Evolutionary conservation across 805 yeast genomes (phyloP), one percentile per base, ranked within the genome.

Genomic region (Ogataea thermomethanolica): DNA sequence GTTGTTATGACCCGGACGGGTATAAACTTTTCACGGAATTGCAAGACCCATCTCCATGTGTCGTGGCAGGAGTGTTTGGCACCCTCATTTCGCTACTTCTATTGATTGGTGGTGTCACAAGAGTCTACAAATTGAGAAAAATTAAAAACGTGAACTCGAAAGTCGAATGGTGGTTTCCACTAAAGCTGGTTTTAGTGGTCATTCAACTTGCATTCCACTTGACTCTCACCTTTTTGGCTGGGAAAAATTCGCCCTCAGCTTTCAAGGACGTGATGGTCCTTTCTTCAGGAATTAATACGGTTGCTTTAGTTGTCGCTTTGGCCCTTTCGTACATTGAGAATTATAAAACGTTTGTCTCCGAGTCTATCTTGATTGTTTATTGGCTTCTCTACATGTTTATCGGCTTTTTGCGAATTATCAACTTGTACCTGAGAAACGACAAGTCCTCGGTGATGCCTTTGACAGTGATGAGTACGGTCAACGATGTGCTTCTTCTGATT

Each of bases 281-380:
- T 49, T 56, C 62, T 29, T 33, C 53, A 11, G 51, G 67, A 14
- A 29, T 66, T 11, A 61, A 71, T 34, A 45, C 69, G 0, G 44
- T 65, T 2, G 77, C 80, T 1, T 57, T 77, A 10, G 35, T 71
- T 2, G 73, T 84, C 5, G 84, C 79, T 0, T 57, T 74, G 12
- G 62, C 66, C 3, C 61, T 88, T 25, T 83, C 87, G 43, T 84
- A 79, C 61, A 58, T 84, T 43, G 97, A 91, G 58, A 82, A 79
- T 54, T 76, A 72, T 60, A 78, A 84, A 57, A 58, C 79, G 8
- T 70, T 65, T 30, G 74, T 85, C 15, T 79, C 96, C 1, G 76
- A 73, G 50, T 82, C 91, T 2, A 68, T 77, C 0, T 64, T 89
- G 33, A 71, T 91, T 28, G 70, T 82, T 47, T 91, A 76, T 62